Base-by-base conservation (phyloP, 257 asterid genomes). In the Solanum sparsipilum region DNA sequence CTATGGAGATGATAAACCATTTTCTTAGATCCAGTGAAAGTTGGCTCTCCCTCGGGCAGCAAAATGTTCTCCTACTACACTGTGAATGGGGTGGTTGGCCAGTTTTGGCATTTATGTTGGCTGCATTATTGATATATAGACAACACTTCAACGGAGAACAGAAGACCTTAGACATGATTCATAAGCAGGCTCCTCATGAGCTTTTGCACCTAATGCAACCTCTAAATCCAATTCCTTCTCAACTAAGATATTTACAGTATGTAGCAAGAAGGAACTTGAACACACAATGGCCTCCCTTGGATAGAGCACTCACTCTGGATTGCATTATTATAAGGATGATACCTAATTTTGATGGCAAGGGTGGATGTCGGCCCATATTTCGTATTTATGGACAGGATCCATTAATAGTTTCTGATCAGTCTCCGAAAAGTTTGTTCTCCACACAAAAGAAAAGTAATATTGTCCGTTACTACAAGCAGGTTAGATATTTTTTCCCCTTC, bases 221-320 rank as follows among this genome's bases (percentile, higher is more conserved):
- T 58, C 34, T 95, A 60, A 91, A 95, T 90, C 94, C 98, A 11
- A 70, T 93, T 60, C 95, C 96, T 88, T 95, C 98, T 41, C 98
- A 95, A 75, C 85, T 94, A 89, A 92, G 98, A 92, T 95, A 93
- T 88, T 85, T 94, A 48, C 94, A 93, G 32, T 94, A 94, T 89
- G 91, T 94, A 60, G 94, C 96, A 4, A 93, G 93, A 82, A 94
- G 96, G 88, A 92, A 92, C 48, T 83, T 91, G 44, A 90, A 91
- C 60, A 89, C 91, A 11, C 89, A 90, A 72, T 93, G 98, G 98
- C 93, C 93, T 36, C 94, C 95, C 6, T 75, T 88, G 76, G 96
- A 90, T 63, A 82, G 94, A 89, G 92, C 94, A 6, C 88, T 95
- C 82, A 91, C 92, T 0, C 90, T 95, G 88, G 96, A 93, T 84